Conservation (phyloP, 2,329 filamentous ascomycete species). For the Pseudogymnoascus verrucosus region DNA sequence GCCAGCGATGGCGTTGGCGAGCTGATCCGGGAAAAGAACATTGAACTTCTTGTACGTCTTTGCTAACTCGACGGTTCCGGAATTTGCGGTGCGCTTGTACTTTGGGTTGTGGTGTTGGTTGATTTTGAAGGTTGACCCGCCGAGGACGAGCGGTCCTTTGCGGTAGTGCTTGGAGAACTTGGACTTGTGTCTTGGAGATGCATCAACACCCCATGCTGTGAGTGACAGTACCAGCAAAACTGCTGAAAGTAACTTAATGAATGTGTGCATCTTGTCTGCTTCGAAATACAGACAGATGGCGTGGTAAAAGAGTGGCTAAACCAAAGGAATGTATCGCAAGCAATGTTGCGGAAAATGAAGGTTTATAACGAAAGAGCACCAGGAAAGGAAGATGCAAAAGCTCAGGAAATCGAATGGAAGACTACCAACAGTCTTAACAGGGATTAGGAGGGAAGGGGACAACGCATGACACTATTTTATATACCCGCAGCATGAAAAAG, state of each 20-base stretch:
- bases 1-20: constrained; percentile 15
- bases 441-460: background rate
- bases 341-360: constrained; percentile 3
- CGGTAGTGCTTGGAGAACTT: background rate
- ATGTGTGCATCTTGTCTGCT: constrained; percentile 7
- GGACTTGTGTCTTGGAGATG: background rate
- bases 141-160: background rate
- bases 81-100: constrained; percentile 25
- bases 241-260: background rate
- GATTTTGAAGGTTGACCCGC: constrained; percentile 9
- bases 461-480: constrained; percentile 7
- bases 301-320: constrained; percentile 1
- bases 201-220: constrained; percentile 1
- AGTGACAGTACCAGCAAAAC: background rate
- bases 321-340: constrained; percentile 4
- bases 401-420: background rate
- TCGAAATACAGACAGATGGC: constrained; percentile 6
- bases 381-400: background rate
- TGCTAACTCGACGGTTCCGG: constrained; percentile 20
- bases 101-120: constrained; percentile 21
- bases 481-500: constrained; percentile 5
- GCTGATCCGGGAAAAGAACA: constrained; percentile 24
- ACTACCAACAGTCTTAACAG: background rate
- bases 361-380: background rate
- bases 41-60: constrained; percentile 29